phyloP scores from a whole-genome alignment of 306 rosid genomes.

The Sindora glabra region DNA sequence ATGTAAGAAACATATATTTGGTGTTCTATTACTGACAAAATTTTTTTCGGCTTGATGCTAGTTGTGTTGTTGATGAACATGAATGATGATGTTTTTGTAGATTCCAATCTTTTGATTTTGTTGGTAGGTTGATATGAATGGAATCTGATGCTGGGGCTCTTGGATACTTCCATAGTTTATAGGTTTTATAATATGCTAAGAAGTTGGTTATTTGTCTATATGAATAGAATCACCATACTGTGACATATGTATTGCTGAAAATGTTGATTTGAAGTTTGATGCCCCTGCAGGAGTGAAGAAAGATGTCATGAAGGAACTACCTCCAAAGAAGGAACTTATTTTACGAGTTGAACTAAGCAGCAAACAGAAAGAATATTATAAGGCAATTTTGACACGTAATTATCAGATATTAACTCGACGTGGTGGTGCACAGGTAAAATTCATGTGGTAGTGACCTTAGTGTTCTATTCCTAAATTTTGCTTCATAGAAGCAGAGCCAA shows the following conservation, averaged over 20 bases:
- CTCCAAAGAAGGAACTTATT: constrained; percentile 97
- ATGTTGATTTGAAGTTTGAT: constrained; percentile 3
- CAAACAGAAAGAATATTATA: constrained; percentile 95
- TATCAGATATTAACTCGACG: constrained; percentile 92
- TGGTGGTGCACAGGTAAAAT: constrained; percentile 92
- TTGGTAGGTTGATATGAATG: constrained; percentile 3
- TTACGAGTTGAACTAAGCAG: constrained; percentile 84
- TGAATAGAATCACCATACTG: background rate
- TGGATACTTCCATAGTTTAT: too few species aligned
- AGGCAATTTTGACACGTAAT: constrained; percentile 95
- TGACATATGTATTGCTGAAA: background rate
- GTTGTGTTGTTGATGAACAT: too few species aligned
- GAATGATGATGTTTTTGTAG: too few species aligned
- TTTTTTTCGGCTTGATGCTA: too few species aligned
- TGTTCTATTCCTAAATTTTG: background rate
- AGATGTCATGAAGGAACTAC: constrained; percentile 98
- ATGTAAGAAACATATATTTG: too few species aligned
- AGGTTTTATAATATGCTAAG: too few species aligned
- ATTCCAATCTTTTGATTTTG: too few species aligned
- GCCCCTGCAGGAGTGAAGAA: constrained; percentile 86
- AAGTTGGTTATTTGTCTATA: constrained; percentile 2
- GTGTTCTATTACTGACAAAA: too few species aligned
- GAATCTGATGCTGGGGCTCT: too few species aligned
- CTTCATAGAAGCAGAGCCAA: constrained; percentile 4
- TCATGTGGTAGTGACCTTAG: constrained; percentile 1